Evolutionary conservation across 228 moss, liverwort and hornwort genomes (phyloP).

Genomic region (Sphagnum fallax): DNA sequence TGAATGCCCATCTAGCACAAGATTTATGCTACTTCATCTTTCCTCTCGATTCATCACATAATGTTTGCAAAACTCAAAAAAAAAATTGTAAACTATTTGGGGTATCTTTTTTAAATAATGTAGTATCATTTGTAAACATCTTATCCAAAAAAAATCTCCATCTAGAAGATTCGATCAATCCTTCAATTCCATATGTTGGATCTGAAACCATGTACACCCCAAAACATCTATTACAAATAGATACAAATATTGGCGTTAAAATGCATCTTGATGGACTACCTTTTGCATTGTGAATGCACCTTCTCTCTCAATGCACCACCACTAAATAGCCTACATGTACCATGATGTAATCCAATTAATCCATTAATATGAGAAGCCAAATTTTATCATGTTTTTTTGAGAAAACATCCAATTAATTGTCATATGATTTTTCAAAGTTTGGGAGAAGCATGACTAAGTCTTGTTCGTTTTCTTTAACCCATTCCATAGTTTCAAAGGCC

Average conservation of each 20-base stretch:
- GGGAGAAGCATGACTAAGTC: background rate
- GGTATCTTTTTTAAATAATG: background rate
- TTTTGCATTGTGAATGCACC: background rate
- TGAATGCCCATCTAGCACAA: background rate
- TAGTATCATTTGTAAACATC: background rate
- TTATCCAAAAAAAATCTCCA: background rate
- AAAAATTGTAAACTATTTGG: background rate
- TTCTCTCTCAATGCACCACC: background rate
- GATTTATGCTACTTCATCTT: background rate
- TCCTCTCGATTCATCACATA: background rate
- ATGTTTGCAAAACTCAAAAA: background rate
- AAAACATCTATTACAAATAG: background rate
- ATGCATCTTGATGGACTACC: constrained; percentile 1
- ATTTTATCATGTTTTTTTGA: background rate
- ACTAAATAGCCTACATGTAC: background rate
- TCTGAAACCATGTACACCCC: background rate
- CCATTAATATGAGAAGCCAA: background rate
- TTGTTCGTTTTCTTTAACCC: background rate
- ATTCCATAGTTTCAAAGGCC: background rate
- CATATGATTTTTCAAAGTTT: background rate
- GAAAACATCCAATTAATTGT: background rate
- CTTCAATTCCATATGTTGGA: background rate
- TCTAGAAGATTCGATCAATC: background rate
- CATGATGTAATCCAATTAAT: background rate
- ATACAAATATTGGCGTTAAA: background rate